A percentile compares a stretch with the other conserved stretches of the same genome.
Evolutionary conservation across 352 stramenopile genomes (phyloP).

Genomic region (Hyaloperonospora brassicae): DNA sequence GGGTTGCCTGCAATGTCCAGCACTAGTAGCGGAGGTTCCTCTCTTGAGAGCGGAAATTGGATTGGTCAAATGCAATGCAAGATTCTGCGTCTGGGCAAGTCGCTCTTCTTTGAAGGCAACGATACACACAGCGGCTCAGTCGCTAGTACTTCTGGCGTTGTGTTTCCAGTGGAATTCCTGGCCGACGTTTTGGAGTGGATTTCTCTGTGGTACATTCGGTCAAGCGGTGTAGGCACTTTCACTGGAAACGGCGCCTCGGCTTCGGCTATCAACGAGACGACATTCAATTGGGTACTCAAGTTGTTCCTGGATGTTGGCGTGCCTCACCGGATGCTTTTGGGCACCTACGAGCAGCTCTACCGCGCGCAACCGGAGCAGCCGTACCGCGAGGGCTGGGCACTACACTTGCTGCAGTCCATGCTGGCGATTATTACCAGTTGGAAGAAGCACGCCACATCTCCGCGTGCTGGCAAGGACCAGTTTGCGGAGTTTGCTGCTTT

Average conservation of each 20-base stretch:
- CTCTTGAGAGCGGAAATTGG: conserved; percentile 73
- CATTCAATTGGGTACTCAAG: conserved; percentile 78
- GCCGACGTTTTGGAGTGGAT: conserved; percentile 68
- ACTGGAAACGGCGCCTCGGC: conserved; percentile 31
- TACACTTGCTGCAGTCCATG: conserved; percentile 74
- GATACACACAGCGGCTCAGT: conserved; percentile 38
- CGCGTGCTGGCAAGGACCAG: conserved; percentile 54
- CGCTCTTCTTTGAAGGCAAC: conserved; percentile 52
- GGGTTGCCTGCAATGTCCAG: conserved; percentile 39
- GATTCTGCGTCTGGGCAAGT: conserved; percentile 63
- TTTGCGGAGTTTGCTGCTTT: conserved; percentile 67
- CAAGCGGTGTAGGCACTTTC: conserved; percentile 45
- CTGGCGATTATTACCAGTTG: conserved; percentile 68
- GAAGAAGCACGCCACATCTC: conserved; percentile 75
- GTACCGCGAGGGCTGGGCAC: conserved; percentile 69
- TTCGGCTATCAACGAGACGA: conserved; percentile 50
- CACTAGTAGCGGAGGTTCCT: conserved; percentile 24
- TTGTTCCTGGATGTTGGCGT: conserved; percentile 79
- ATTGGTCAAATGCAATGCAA: conserved; percentile 77
- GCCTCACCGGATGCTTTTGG: conserved; percentile 59
- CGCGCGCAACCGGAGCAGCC: conserved; percentile 56
- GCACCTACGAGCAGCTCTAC: conserved; percentile 78
- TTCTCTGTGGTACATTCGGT: conserved; percentile 66
- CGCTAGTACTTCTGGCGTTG: conserved; percentile 34
- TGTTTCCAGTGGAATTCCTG: conserved; percentile 73